phyloP scores from a whole-genome alignment of 2,329 filamentous ascomycete species.

The Thelonectria olida region DNA sequence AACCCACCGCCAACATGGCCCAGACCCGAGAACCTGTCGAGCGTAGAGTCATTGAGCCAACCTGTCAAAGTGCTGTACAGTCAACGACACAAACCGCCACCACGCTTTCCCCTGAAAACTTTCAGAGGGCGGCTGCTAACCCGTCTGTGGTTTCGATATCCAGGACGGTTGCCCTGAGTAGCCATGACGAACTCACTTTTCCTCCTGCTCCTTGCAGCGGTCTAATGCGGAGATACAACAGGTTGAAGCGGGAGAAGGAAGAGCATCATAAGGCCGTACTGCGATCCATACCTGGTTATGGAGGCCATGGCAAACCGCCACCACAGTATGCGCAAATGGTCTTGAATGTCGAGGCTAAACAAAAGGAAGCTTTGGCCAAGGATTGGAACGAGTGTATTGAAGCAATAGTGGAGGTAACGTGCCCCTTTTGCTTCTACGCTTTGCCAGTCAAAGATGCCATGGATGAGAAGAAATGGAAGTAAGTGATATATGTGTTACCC shows the following conservation, averaged over 20 bases:
- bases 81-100: too few relatives aligned
- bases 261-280: background rate
- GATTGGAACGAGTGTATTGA: too few relatives aligned
- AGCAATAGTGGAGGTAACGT: conserved; percentile 13
- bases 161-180: conserved; percentile 5
- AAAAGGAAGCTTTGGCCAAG: too few relatives aligned
- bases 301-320: background rate
- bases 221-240: too few relatives aligned
- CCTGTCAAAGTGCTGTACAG: too few relatives aligned
- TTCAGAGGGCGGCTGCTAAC: background rate
- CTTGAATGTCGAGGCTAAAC: too few relatives aligned
- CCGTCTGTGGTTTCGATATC: conserved; percentile 18
- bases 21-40: too few relatives aligned
- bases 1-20: too few relatives aligned
- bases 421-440: conserved; percentile 24
- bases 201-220: conserved; percentile 7
- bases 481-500: too few relatives aligned
- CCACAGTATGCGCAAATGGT: background rate
- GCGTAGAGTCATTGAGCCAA: too few relatives aligned
- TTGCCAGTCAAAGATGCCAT: conserved; percentile 7
- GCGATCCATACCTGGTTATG: background rate
- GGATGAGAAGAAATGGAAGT: conserved; percentile 26
- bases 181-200: conserved; percentile 10
- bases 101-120: background rate
- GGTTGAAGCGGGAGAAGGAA: background rate